Base-by-base conservation (phyloP, 805 yeast species). In the Lipomyces sp. region DNA sequence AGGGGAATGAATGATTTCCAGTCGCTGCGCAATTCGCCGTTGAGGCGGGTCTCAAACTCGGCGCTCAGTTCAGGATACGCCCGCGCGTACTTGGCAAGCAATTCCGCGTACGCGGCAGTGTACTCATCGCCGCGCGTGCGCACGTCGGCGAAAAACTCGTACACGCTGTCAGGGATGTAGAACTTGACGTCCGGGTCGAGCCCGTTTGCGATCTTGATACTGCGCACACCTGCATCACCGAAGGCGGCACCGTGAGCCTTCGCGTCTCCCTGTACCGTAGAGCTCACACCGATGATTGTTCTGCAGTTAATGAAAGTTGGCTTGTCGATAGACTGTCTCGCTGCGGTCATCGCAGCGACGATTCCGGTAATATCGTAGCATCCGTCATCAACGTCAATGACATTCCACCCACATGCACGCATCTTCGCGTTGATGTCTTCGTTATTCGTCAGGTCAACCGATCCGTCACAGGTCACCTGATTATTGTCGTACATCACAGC, bases 401-500 rank as follows among this genome's bases (percentile, higher is more conserved):
- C 71, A 28, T 69, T 57, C 71, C 70, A 71, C 36, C 70, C 68
- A 39, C 63, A 62, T 19, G 74, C 71, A 28, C 48, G 49, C 47
- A 71, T 65, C 49, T 70, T 70, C 18, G 60, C 66, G 48, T 59
- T 59, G 16, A 69, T 61, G 46, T 69, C 61, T 47, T 71, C 74
- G 43, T 68, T 61, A 47, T 68, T 70, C 11, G 49, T 46, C 8
- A 46, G 21, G 19, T 46, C 49, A 2, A 46, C 43, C 34, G 49
- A 46, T 3, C 49, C 49, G 34, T 46, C 49, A 19, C 49, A 46
- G 4, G 49, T 37, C 33, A 46, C 32, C 45, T 46, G 49, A 55
- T 71, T 71, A 49, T 70, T 66, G 49, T 70, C 74, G 52, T 69
- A 71, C 35, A 70, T 63, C 6, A 68, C 62, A 19, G 63, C 63